Evolutionary conservation across 768 basidiomycete species (phyloP), one percentile per base, ranked within the genome.

Genomic region (Boletus patriciae): DNA sequence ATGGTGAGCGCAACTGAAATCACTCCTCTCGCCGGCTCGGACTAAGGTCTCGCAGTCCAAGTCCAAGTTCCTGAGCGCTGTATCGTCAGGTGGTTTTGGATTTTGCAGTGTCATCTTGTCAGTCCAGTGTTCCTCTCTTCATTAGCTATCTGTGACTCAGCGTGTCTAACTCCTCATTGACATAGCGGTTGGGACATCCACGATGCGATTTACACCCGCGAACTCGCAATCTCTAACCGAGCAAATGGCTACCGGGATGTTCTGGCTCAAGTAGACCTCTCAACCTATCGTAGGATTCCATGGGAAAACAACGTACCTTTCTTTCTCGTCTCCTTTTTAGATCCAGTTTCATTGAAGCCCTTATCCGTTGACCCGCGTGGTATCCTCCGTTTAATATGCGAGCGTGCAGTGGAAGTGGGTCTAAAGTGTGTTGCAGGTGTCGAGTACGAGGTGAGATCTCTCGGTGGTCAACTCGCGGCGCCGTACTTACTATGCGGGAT

Each of bases 51-150:
- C 46, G 51, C 70, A 97, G 93, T 90, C 89, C 16, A 97, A 90
- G 74, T 80, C 86, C 49, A 98, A 98, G 75, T 97, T 98, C 69
- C 68, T 97, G 34, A 85, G 85, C 47, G 88, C 92, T 0, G 90
- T 80, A 9, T 82, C 86, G 48, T 82, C 86, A 1, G 85, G 87
- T 59, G 93, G 93, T 0, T 96, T 97, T 69, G 92, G 93, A 6
- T 97, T 95, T 75, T 96, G 92, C 75, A 92, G 89, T 64, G 90
- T 95, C 46, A 84, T 95, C 54, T 98, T 95, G 92, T 90, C 57
- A 64, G 87, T 77, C 6, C n/a, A 36, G 41, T 5, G 3, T 37
- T 47, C 52, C 16, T 25, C 10, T 46, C 33, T 41, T 44, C 48
- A 36, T 48, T 2, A 0, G 10, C 9, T 41, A 43, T 49, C 44